A percentile compares a stretch with the other conserved stretches of the same genome.
Evolutionary conservation across 768 basidiomycete species (phyloP).

Genomic region (Kwoniella europaea): DNA sequence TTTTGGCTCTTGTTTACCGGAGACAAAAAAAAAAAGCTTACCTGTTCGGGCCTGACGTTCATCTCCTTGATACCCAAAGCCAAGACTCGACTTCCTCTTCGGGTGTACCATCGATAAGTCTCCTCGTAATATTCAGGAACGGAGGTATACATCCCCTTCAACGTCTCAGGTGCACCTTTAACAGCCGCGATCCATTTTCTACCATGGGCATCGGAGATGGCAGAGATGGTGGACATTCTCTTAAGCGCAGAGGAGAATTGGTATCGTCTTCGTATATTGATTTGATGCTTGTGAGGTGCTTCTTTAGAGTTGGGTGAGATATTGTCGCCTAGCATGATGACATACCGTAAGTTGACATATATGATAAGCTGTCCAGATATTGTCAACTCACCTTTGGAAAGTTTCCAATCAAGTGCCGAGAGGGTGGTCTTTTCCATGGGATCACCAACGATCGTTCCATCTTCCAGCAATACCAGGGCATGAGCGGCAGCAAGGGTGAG

Average conservation of each 20-base stretch:
- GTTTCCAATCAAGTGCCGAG: conserved; percentile 85
- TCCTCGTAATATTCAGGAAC: conserved; percentile 86
- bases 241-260: conserved; percentile 98
- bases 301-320: conserved; percentile 66
- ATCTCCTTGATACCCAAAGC: conserved; percentile 88
- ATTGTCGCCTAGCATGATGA: conserved; percentile 64
- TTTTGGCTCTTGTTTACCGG: background rate
- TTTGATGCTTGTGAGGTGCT: conserved; percentile 61
- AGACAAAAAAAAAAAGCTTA: conserved; percentile 54
- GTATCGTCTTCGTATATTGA: conserved; percentile 86
- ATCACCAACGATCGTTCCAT: conserved; percentile 91
- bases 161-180: conserved; percentile 97
- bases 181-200: conserved; percentile 64
- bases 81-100: conserved; percentile 89
- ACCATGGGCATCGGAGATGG: conserved; percentile 42
- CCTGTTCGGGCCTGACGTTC: conserved; percentile 76
- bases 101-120: conserved; percentile 91
- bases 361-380: background rate
- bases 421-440: conserved; percentile 99
- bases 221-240: conserved; percentile 89
- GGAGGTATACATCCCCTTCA: conserved; percentile 77
- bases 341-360: background rate
- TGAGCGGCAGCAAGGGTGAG: conserved; percentile 91
- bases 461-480: conserved; percentile 90
- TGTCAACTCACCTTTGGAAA: conserved; percentile 64